Base-by-base conservation (phyloP, 2,329 filamentous ascomycete genomes). In the Hypoxylon sp. region DNA sequence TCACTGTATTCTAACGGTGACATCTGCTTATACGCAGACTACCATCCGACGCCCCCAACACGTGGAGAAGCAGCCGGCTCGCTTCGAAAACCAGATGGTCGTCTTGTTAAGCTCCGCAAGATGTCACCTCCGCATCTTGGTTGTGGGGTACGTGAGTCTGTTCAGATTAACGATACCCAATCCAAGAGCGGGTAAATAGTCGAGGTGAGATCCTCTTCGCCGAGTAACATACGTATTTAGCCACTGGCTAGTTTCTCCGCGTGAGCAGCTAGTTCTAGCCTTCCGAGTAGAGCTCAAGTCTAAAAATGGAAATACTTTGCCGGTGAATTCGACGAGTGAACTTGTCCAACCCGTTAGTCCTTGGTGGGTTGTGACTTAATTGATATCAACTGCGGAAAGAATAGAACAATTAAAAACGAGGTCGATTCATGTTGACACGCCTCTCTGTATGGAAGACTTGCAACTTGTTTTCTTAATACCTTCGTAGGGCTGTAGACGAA, bases 141-240 rank as follows among this genome's bases (percentile, higher is more conserved):
- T 66, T 70, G 46, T 63, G 65, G 70, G 69, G 70, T 69, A 69
- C 19, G 23, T 58, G 59, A 62, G 58, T 60, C 58, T 69, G 46
- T 60, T 53, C 60, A 60, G 61, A 60, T 66, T 64, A 64, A 59
- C 52, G 65, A 65, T 56, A 25, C 30, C 52, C 34, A 38, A 49
- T 69, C 69, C 72, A 74, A 74, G 72, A 41, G 52, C 73, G 73
- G 73, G 30, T 75, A 75, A 75, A 75, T 75, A 36, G 49, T 68
- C 36, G 38, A 69, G 67, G 60, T 64, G 53, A 73, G 63, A 70
- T 69, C 69, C 72, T 67, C 69, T 69, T 71, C 70, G 62, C 73
- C 69, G 60, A 70, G 25, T 48, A 51, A 72, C 65, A 66, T 73
- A 57, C 36, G n/a, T 61, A 75, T 73, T 74, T 75, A 75, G 72